These are phyloP conservation scores for Teunomyces cretensis DNA, from an alignment of 805 yeast species.

Conservation along the genomic window DNA sequence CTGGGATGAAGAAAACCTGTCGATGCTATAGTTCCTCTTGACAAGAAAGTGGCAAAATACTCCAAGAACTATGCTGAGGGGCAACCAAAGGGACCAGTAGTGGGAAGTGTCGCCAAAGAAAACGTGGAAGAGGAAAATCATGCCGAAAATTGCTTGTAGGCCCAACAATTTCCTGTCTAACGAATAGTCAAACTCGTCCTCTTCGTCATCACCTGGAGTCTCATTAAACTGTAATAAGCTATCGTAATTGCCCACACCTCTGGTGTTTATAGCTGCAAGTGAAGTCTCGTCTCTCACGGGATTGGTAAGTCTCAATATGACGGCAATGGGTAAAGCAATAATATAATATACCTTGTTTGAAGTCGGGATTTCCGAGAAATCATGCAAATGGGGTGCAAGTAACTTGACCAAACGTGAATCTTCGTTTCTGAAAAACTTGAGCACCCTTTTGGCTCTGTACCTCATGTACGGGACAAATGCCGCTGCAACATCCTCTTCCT, in stretches of 20 bases:
- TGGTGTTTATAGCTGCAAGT: slow-evolving; percentile 3
- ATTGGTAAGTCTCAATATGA: slow-evolving; percentile 26
- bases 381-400: slow-evolving; percentile 17
- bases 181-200: slow-evolving; percentile 14
- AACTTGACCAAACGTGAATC: slow-evolving; percentile 7
- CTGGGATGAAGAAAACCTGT: background rate
- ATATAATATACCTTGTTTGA: slow-evolving; percentile 14
- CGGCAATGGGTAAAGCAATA: slow-evolving; percentile 22
- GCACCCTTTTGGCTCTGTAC: background rate
- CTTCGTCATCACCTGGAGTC: slow-evolving; percentile 3
- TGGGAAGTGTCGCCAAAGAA: slow-evolving; percentile 7
- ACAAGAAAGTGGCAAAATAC: slow-evolving; percentile 7
- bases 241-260: slow-evolving; percentile 2
- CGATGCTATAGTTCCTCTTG: slow-evolving; percentile 5
- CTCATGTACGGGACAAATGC: background rate
- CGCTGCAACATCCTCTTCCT: background rate
- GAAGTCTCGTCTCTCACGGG: slow-evolving; percentile 32
- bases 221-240: background rate
- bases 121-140: slow-evolving; percentile 22
- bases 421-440: slow-evolving; percentile 3
- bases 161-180: slow-evolving; percentile 20
- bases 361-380: slow-evolving; percentile 9
- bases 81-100: slow-evolving; percentile 14
- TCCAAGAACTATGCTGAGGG: slow-evolving; percentile 10
- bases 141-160: slow-evolving; percentile 30